Base-by-base conservation (phyloP, 202 grass and related monocot genomes). In the Panicum virgatum region DNA sequence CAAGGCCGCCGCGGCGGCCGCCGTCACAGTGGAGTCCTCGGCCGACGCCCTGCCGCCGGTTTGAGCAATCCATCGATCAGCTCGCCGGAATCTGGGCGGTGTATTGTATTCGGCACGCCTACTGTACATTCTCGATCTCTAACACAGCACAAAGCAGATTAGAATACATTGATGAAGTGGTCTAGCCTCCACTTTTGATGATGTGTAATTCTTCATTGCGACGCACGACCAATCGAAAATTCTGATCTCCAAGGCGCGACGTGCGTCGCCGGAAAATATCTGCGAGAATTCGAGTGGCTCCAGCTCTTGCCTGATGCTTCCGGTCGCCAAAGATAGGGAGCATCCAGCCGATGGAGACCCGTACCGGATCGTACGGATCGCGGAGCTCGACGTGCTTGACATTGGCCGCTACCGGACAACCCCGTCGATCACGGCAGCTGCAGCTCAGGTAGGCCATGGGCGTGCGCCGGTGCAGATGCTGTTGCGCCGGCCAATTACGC, bases 21-120 rank as follows among this genome's bases (percentile, higher is more conserved):
- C 53, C n/a, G 53, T 13, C 25, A 25, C 3, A 20, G 51, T 9
- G 11, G 51, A 43, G 26, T 15, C 79, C 0, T 8, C 73, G 3
- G 12, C 39, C 16, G 64, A 82, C 10, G 2, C 12, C 0, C 19
- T 89, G 42, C 78, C 59, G 19, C 87, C 83, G 13, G 87, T 86
- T n/a, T 82, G 79, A 72, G 27, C 67, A 72, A 46, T 20, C 45
- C 14, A 32, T 62, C 60, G 32, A 6, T 6, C 44, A 25, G 12
- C 1, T 47, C 23, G 8, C 43, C 66, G 43, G 9, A 3, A 36
- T 0, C 27, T 36, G 2, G 27, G 26, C 44, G 45, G 15, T 3
- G 45, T 45, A 2, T n/a, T 1, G 16, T n/a, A 12, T n/a, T n/a
- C n/a, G n/a, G n/a, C n/a, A n/a, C n/a, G n/a, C n/a, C n/a, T n/a